Evolutionary conservation across 768 basidiomycete genomes (phyloP).

Genomic region (Auricularia sp.): DNA sequence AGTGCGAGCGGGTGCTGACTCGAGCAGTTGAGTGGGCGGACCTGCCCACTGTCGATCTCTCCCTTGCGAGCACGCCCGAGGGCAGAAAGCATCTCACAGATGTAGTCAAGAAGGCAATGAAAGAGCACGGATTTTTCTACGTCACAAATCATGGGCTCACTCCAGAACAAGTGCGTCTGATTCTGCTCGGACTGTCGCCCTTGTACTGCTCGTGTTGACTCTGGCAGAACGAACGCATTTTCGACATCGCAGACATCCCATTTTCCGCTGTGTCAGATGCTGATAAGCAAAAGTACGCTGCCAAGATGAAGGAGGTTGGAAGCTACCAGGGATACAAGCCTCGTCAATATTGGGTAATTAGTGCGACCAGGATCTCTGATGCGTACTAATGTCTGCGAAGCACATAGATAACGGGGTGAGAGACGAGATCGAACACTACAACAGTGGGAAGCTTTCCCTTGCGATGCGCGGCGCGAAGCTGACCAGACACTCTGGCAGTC

Average conservation of each 20-base stretch:
- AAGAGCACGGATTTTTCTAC: conserved; percentile 28
- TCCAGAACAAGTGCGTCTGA: conserved; percentile 14
- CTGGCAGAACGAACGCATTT: conserved; percentile 21
- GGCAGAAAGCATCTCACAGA: conserved; percentile 23
- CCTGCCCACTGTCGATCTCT: conserved; percentile 27
- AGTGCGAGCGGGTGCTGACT: conserved; percentile 2
- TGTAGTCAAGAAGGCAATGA: conserved; percentile 21
- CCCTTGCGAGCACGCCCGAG: conserved; percentile 24
- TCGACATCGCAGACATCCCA: conserved; percentile 21
- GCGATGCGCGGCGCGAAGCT: not conserved
- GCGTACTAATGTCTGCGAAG: conserved; percentile 11
- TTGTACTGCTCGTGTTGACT: not conserved
- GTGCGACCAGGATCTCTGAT: conserved; percentile 18
- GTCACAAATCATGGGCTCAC: conserved; percentile 24
- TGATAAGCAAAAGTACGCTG: conserved; percentile 22
- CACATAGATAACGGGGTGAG: conserved; percentile 27
- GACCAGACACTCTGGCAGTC: not conserved
- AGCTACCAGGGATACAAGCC: conserved; percentile 28
- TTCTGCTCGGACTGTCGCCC: no score
- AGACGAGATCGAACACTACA: conserved; percentile 27
- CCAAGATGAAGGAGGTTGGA: conserved; percentile 26
- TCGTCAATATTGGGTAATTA: not conserved
- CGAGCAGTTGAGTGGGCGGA: conserved; percentile 27
- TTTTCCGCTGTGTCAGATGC: conserved; percentile 22
- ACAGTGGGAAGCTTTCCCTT: conserved; percentile 1